Base-by-base conservation (phyloP, 768 basidiomycete species). In the Suillus plorans region DNA sequence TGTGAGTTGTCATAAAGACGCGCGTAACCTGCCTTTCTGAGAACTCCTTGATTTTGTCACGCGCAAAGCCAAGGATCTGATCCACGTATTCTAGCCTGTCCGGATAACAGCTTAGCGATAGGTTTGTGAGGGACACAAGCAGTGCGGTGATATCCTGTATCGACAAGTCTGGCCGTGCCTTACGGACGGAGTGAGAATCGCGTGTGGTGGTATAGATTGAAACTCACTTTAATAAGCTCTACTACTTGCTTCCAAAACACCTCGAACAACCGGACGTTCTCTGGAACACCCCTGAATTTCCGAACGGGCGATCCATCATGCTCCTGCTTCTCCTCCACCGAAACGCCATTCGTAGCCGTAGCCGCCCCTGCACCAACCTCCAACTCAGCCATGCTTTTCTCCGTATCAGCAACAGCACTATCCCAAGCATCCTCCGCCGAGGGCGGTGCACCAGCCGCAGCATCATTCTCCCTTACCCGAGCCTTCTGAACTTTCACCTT, bases 191-290 rank as follows among this genome's bases (percentile, higher is more conserved):
- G 47, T 74, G 28, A 69, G 65, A 22, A 53, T 58, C 37, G 1
- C 37, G 25, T 36, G 64, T 18, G 0, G 16, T 16, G 39, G 52
- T 16, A 13, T 39, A 37, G 18, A 16, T 28, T 36, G 16, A 52
- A 22, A 73, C 85, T 22, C 69, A 94, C 95, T 86, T 96, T 97
- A 82, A 99, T 96, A 34, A 99, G 86, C 74, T 97, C 91, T 13
- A 99, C 96, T 6, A 99, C 94, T 75, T 99, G 97, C 68, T 92
- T 89, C 97, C 97, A 99, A 75, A 99, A 99, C 13, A 99, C 95
- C 74, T 99, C 97, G 67, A 99, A 99, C 60, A 99, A 78, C 72
- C 91, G 93, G 28, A 97, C 97, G 68, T 98, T 85, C 74, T 95
- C 92, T 9, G 97, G 97, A 50, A 99, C 89, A 22, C 97, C 97